These are phyloP conservation scores for Aureobasidium pullulans DNA, from an alignment of 2,329 filamentous ascomycete genomes.

Conservation along the genomic window DNA sequence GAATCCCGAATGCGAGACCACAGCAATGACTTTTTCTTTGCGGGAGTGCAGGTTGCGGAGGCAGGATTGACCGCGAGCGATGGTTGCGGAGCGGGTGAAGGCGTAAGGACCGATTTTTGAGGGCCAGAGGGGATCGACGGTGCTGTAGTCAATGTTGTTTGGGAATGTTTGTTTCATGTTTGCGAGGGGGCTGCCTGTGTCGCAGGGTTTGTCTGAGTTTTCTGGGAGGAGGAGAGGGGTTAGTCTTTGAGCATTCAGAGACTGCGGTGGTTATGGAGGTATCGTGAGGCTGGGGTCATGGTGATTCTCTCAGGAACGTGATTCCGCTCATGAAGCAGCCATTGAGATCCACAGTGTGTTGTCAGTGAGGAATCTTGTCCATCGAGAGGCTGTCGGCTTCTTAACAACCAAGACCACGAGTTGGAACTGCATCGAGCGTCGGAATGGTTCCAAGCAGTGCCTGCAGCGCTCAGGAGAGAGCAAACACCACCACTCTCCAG, in stretches of 20 bases:
- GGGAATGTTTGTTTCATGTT: conserved; percentile 46
- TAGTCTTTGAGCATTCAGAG: background rate
- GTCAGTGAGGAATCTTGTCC: no score
- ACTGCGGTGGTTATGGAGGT: no score
- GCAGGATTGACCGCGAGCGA: conserved; percentile 47
- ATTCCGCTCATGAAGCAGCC: no score
- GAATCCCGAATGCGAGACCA: conserved; percentile 60
- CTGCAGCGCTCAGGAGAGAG: no score
- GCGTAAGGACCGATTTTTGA: conserved; percentile 51
- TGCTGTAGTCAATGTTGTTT: conserved; percentile 46
- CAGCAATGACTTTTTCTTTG: conserved; percentile 55
- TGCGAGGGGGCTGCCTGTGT: conserved; percentile 48
- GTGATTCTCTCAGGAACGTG: no score
- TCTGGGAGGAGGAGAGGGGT: conserved; percentile 23
- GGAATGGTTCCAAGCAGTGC: no score
- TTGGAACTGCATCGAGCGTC: no score
- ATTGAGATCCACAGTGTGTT: no score
- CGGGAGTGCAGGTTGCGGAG: conserved; percentile 46
- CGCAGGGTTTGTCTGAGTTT: conserved; percentile 48
- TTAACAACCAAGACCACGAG: no score
- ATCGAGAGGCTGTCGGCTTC: no score
- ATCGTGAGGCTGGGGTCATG: no score
- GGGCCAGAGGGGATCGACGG: conserved; percentile 53
- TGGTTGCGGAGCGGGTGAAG: conserved; percentile 46
- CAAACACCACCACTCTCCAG: no score